These are phyloP conservation scores for Naganishia sp. DNA, from an alignment of 1,284 basidiomycete species.

Conservation along the genomic window DNA sequence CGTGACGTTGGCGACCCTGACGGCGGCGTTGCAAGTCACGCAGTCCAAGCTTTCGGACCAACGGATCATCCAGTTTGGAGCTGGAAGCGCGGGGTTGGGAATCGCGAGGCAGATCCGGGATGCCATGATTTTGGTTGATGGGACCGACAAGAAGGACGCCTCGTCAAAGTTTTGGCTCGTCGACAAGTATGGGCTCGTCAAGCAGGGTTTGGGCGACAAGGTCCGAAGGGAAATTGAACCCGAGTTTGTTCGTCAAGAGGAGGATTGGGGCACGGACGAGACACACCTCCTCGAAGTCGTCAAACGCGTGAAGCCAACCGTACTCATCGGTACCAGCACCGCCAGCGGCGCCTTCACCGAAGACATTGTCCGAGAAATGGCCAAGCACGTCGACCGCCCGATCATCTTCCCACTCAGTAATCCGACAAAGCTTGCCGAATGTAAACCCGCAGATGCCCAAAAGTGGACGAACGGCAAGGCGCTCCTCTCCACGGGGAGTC, in stretches of 20 bases:
- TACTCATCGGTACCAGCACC: constrained; percentile 80
- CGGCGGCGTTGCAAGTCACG: constrained; percentile 70
- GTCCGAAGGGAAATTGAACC: constrained; percentile 59
- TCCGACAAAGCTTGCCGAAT: constrained; percentile 9
- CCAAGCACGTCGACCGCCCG: constrained; percentile 65
- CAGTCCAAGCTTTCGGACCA: constrained; percentile 66
- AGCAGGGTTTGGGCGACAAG: constrained; percentile 56
- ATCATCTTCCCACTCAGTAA: constrained; percentile 67
- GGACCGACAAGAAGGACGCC: constrained; percentile 60
- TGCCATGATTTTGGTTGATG: constrained; percentile 66
- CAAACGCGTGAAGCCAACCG: constrained; percentile 66
- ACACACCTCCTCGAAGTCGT: constrained; percentile 68
- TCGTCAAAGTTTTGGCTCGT: constrained; percentile 66
- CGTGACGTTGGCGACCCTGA: constrained; percentile 69
- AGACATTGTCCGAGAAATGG: constrained; percentile 64
- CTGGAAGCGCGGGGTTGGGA: constrained; percentile 72
- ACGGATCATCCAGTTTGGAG: constrained; percentile 69
- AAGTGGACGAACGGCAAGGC: constrained; percentile 76
- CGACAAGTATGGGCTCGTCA: constrained; percentile 53
- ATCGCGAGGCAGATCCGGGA: constrained; percentile 58
- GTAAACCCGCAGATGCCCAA: constrained; percentile 61
- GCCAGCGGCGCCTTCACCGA: constrained; percentile 71
- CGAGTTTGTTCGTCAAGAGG: constrained; percentile 61
- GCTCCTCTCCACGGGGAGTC: constrained; percentile 76
- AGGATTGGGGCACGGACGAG: constrained; percentile 56